phyloP scores from a whole-genome alignment of 148 eudicot species.

The Dysphania ambrosioides region DNA sequence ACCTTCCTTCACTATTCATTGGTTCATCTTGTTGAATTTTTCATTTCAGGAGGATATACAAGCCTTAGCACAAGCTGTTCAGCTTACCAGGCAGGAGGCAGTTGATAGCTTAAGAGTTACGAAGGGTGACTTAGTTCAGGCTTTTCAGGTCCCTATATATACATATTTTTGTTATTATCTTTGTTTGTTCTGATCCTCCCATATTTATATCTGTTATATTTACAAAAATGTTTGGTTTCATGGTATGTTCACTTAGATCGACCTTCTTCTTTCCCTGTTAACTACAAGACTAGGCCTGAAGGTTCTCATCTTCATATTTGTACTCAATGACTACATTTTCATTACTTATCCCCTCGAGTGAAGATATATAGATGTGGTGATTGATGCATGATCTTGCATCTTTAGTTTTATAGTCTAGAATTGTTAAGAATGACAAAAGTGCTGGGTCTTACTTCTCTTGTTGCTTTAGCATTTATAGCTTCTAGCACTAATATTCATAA shows the following conservation, averaged over 20 bases:
- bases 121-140: conserved; percentile 73
- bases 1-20: not conserved
- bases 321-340: not conserved
- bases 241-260: not conserved
- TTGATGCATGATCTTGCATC: not conserved
- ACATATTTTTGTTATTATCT: too few species aligned
- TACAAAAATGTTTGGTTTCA: too few species aligned
- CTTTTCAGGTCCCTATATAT: conserved; percentile 78
- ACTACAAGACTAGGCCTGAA: not conserved
- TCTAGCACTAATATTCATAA: not conserved
- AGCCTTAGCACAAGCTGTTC: conserved; percentile 96
- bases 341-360: not conserved
- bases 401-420: not conserved
- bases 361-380: not conserved
- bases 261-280: not conserved
- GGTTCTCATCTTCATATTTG: not conserved
- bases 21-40: not conserved
- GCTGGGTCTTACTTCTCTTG: conserved; percentile 1
- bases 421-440: not conserved
- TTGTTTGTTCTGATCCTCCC: too few species aligned
- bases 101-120: conserved; percentile 89
- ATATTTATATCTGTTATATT: too few species aligned
- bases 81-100: conserved; percentile 91
- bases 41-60: conserved; percentile 79
- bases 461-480: not conserved